Percentiles rank a stretch among this genome's conserved stretches.
Conservation (phyloP, 805 yeast species). For the fission yeast (Schizosaccharomyces pombe) region ASM294v3 CU329670.1:4592001-4592500, state of each 20-base stretch:
- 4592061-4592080: too few relatives aligned
- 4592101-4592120: not conserved
- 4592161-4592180: slow-evolving; percentile 15
- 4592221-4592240: slow-evolving; percentile 16
- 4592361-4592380: slow-evolving; percentile 62
- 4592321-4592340: slow-evolving; percentile 25
- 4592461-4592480: slow-evolving; percentile 30
- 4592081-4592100: not conserved
- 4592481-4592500: slow-evolving; percentile 60
- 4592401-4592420: slow-evolving; percentile 14
- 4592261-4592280: slow-evolving; percentile 14
- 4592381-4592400: slow-evolving; percentile 47
- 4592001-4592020: too few relatives aligned
- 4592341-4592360: slow-evolving; percentile 80
- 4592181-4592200: slow-evolving; percentile 16
- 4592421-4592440: slow-evolving; percentile 57
- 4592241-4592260: slow-evolving; percentile 17
- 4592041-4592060: too few relatives aligned
- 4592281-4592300: slow-evolving; percentile 15
- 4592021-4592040: not conserved
- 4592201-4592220: slow-evolving; percentile 16
- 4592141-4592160: slow-evolving; percentile 12
- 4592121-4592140: slow-evolving; percentile 4
- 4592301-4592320: slow-evolving; percentile 13
- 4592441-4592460: slow-evolving; percentile 21